Conservation (phyloP, 768 basidiomycete species). For the Gymnopilus junonius region DNA sequence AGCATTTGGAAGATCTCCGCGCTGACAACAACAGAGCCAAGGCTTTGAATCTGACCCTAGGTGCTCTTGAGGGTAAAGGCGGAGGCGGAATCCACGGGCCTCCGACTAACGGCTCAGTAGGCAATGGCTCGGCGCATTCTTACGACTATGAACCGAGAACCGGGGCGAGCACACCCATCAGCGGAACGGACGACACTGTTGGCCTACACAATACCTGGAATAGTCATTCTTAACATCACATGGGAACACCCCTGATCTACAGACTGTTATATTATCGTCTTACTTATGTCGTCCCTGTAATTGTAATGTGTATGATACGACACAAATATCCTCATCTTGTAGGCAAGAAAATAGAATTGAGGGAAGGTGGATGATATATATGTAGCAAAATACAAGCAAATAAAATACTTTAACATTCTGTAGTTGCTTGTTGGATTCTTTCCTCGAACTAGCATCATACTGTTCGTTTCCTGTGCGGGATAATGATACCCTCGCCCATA, state of each 20-base stretch:
- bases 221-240: constrained; percentile 18
- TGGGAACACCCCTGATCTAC: background rate
- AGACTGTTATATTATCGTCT: constrained; percentile 13
- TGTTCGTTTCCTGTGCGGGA: background rate
- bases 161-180: constrained; percentile 49
- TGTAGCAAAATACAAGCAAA: background rate
- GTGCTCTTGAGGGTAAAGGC: constrained; percentile 39
- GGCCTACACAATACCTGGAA: constrained; percentile 81
- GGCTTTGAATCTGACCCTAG: constrained; percentile 34
- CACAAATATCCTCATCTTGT: background rate
- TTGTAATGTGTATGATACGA: constrained; percentile 12
- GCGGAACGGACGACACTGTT: constrained; percentile 75
- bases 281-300: constrained; percentile 13
- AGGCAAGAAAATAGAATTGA: background rate
- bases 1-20: constrained; percentile 72
- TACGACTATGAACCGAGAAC: constrained; percentile 20
- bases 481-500: background rate
- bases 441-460: background rate
- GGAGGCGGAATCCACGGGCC: constrained; percentile 28
- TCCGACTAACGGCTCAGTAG: background rate
- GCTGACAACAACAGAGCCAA: constrained; percentile 82
- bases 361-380: background rate
- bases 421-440: background rate
- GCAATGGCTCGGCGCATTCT: background rate
- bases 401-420: background rate